Conservation (phyloP, 2,329 filamentous ascomycete genomes). For the Talaromyces sp. region DNA sequence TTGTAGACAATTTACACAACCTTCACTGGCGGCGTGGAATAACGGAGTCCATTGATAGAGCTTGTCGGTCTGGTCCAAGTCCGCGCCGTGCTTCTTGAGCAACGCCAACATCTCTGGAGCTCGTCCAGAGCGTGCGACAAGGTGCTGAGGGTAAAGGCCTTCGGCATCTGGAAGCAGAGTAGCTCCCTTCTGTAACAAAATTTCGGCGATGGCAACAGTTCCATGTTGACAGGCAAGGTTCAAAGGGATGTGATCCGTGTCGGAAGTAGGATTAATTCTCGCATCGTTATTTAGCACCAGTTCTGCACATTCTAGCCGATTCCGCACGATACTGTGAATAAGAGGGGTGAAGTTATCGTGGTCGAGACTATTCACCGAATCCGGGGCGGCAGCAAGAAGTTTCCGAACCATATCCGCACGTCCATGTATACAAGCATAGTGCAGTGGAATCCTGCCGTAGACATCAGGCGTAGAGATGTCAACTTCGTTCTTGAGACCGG, state of each 20-base stretch:
- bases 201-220: conserved; percentile 75
- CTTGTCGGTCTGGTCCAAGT: conserved; percentile 90
- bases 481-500: conserved; percentile 71
- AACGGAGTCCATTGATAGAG: conserved; percentile 96
- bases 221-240: conserved; percentile 95
- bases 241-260: conserved; percentile 87
- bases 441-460: conserved; percentile 86
- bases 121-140: conserved; percentile 85
- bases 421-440: conserved; percentile 96
- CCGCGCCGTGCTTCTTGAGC: conserved; percentile 78
- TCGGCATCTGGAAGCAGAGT: conserved; percentile 90
- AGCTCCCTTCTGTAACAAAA: conserved; percentile 76
- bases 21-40: conserved; percentile 94
- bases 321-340: conserved; percentile 90
- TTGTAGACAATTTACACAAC: conserved; percentile 82
- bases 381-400: conserved; percentile 64
- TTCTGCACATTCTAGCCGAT: conserved; percentile 74
- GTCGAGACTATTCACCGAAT: conserved; percentile 82
- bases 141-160: conserved; percentile 92
- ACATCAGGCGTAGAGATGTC: conserved; percentile 80
- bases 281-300: conserved; percentile 72
- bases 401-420: conserved; percentile 76
- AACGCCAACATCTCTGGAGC: conserved; percentile 74
- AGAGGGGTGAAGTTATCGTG: conserved; percentile 96
- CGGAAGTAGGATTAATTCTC: conserved; percentile 79